phyloP scores from a whole-genome alignment of 257 asterid genomes.

The Vinca minor region DNA sequence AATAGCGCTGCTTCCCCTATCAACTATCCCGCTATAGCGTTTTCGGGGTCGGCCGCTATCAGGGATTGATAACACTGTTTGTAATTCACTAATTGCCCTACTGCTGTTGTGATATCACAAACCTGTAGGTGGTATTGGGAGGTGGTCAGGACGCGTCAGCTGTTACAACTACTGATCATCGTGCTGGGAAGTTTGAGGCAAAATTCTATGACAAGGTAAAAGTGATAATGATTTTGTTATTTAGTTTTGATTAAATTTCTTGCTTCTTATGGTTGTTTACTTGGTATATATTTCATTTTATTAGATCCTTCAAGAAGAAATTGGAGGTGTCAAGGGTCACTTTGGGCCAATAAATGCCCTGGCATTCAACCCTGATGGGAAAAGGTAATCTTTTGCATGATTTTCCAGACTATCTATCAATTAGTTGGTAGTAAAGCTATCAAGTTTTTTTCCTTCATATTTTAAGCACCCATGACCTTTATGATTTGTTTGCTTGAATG shows the following conservation, averaged over 20 bases:
- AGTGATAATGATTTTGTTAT: not conserved
- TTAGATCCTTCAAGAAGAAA: slow-evolving; percentile 76
- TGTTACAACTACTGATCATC: slow-evolving; percentile 85
- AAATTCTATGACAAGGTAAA: slow-evolving; percentile 89
- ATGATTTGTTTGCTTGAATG: not conserved
- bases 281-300: slow-evolving; percentile 9
- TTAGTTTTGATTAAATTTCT: not conserved
- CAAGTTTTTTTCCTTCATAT: too few species aligned
- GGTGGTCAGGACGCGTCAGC: slow-evolving; percentile 94
- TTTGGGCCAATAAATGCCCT: slow-evolving; percentile 91
- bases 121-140: slow-evolving; percentile 72
- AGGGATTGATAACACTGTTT: too few species aligned
- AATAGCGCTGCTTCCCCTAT: too few species aligned
- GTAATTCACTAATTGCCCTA: too few species aligned
- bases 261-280: slow-evolving; percentile 6
- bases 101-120: slow-evolving; percentile 8
- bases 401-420: too few species aligned
- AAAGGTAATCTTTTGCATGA: slow-evolving; percentile 41
- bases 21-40: too few species aligned
- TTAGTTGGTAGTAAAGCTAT: too few species aligned
- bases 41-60: too few species aligned
- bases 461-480: not conserved
- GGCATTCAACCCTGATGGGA: slow-evolving; percentile 94
- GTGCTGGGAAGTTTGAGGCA: slow-evolving; percentile 93
- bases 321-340: slow-evolving; percentile 94